Evolutionary conservation across 1,139 yeast species (phyloP).

Genomic region (Suhomyces bribrorum): DNA sequence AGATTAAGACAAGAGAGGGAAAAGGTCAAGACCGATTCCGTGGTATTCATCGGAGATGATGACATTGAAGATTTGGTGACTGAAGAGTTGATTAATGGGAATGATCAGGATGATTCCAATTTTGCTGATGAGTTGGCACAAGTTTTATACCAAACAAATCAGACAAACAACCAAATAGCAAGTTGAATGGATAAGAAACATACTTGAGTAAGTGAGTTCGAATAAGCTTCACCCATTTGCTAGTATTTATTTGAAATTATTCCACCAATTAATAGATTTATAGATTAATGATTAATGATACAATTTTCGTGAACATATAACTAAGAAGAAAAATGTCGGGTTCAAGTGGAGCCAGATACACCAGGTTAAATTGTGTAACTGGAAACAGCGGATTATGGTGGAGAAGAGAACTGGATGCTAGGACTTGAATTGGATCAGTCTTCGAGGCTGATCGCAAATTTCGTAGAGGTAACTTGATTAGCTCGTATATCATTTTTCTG

Average conservation of each 20-base stretch:
- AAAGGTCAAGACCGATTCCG: constrained; percentile 25
- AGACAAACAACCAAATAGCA: not conserved
- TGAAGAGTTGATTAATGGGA: constrained; percentile 21
- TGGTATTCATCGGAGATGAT: constrained; percentile 19
- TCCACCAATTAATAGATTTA: constrained; percentile 2
- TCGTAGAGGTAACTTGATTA: no score
- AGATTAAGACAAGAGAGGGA: constrained; percentile 23
- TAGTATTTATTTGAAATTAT: constrained; percentile 2
- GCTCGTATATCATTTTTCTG: no score
- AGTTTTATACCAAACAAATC: constrained; percentile 15
- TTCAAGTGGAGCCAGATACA: no score
- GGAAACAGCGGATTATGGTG: no score
- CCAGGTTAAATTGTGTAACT: no score
- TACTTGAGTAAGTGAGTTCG: no score
- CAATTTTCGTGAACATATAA: not conserved
- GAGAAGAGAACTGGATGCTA: no score
- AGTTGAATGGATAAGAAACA: not conserved
- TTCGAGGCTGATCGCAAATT: no score
- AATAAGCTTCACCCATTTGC: no score
- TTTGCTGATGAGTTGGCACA: constrained; percentile 24
- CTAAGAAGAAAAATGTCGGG: no score
- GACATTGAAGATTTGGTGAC: constrained; percentile 21
- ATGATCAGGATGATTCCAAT: constrained; percentile 15
- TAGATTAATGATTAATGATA: constrained; percentile 8
- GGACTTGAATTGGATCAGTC: no score